phyloP scores from a whole-genome alignment of 768 basidiomycete species.

The Gymnopilus dilepis region DNA sequence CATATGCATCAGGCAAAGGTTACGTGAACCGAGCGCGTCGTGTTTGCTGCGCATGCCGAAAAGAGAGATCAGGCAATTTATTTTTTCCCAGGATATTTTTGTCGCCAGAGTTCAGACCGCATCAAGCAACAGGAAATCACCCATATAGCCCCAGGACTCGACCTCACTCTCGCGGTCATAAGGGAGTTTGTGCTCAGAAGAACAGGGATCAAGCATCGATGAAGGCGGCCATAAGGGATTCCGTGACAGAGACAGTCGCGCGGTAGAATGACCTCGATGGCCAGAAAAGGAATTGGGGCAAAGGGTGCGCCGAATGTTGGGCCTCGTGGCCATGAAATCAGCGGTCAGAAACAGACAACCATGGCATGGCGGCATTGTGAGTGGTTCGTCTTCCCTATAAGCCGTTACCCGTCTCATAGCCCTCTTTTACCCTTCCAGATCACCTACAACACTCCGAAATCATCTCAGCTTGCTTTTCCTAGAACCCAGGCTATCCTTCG shows the following conservation, averaged over 20 bases:
- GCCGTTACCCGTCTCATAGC: neutral
- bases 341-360: slow-evolving; percentile 2
- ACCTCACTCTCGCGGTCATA: neutral
- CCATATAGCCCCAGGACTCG: neutral
- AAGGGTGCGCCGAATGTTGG: slow-evolving; percentile 39
- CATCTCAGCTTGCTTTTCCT: neutral
- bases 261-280: slow-evolving; percentile 14
- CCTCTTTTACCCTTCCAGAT: slow-evolving; percentile 1
- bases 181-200: slow-evolving; percentile 3
- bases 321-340: slow-evolving; percentile 30
- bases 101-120: neutral
- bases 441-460: neutral
- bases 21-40: neutral
- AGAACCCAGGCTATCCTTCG: neutral
- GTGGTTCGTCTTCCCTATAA: slow-evolving; percentile 12
- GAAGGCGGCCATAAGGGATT: slow-evolving; percentile 5
- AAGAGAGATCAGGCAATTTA: slow-evolving; percentile 6
- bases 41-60: slow-evolving; percentile 11
- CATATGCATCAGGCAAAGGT: neutral
- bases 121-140: neutral
- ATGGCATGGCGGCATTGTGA: slow-evolving; percentile 8
- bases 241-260: slow-evolving; percentile 22
- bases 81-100: slow-evolving; percentile 1
- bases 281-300: slow-evolving; percentile 37
- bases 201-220: slow-evolving; percentile 19